Evolutionary conservation across 371 early-diverging fungal genomes (phyloP), one percentile per base, ranked within the genome.

Genomic region (Syncephalastrum monosporum): DNA sequence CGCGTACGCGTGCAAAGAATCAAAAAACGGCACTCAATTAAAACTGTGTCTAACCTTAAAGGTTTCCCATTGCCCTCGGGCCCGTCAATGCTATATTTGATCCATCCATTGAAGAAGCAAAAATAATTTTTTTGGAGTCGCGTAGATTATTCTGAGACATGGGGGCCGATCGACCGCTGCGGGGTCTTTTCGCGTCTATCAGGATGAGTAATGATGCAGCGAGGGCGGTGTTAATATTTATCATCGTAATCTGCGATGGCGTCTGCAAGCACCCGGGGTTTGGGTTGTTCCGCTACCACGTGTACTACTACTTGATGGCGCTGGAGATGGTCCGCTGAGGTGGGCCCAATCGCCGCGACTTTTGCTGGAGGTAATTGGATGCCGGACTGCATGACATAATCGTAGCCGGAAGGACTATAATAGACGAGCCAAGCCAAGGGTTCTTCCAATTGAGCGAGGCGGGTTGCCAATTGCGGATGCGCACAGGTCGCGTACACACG

Each of bases 391-490:
- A 73, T 41, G 0, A 75, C 60, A 50, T 74, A 69, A 51, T 79
- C 67, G 10, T 82, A 62, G 3, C 84, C 84, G 3, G 84, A 83
- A 25, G 86, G 86, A 68, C 86, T 86, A 60, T 82, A 86, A 56
- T 73, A 79, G 8, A 77, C 78, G 3, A 67, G 33, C 86, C 84
- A 83, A 5, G 29, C n/a, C n/a, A 61, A 43, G 21, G 41, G 42
- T n/a, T 58, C 49, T 0, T 25, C 42, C 6, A 82, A 59, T 29
- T 29, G 29, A 29, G 29, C 29, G 7, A 29, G 29, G 29, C 29
- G 6, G 7, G 29, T 29, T 7, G 7, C 29, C 7, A 29, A 29
- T 5, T 60, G 29, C 7, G 74, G 60, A 29, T 65, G 72, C 13
- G 48, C 50, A 41, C 64, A 61, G 0, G 86, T 85, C 25, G 53